Evolutionary conservation across 2,329 filamentous ascomycete genomes (phyloP).

Genomic region (Aphanoascus verrucosus): DNA sequence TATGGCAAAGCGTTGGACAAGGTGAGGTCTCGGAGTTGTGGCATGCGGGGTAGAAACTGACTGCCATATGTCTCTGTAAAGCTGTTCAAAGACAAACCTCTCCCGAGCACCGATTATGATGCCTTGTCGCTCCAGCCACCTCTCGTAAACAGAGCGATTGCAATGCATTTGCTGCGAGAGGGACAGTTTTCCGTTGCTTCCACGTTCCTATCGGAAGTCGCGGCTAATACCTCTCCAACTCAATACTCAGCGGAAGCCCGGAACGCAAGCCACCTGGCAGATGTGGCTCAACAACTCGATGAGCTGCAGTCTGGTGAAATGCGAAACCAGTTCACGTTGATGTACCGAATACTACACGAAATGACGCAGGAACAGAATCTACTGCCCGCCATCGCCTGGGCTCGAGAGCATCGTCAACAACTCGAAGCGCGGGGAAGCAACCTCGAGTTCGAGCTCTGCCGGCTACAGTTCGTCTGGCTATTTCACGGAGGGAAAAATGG

Average conservation of each 20-base stretch:
- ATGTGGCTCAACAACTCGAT: constrained; percentile 42
- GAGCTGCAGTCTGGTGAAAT: constrained; percentile 55
- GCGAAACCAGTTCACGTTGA: constrained; percentile 71
- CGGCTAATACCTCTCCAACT: constrained; percentile 35
- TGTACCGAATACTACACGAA: constrained; percentile 80
- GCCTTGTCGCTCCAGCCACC: constrained; percentile 62
- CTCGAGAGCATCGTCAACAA: constrained; percentile 55
- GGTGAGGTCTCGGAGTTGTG: constrained; percentile 36
- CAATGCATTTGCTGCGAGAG: constrained; percentile 91
- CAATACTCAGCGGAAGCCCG: constrained; percentile 23
- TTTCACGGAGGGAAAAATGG: constrained; percentile 52
- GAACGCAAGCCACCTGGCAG: constrained; percentile 29
- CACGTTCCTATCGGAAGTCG: constrained; percentile 68
- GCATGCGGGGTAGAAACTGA: not conserved
- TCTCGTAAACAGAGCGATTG: constrained; percentile 84
- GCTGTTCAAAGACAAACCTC: constrained; percentile 57
- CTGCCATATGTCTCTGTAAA: constrained; percentile 22
- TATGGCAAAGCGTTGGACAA: constrained; percentile 80
- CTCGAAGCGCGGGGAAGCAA: constrained; percentile 80
- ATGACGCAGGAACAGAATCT: constrained; percentile 63
- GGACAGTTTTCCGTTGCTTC: constrained; percentile 83
- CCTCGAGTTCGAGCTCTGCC: constrained; percentile 86
- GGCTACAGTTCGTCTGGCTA: constrained; percentile 80
- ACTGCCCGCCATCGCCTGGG: constrained; percentile 77
- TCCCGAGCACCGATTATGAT: constrained; percentile 69